phyloP scores from a whole-genome alignment of 805 yeast species.

The Alloascoidea hylecoeti region DNA sequence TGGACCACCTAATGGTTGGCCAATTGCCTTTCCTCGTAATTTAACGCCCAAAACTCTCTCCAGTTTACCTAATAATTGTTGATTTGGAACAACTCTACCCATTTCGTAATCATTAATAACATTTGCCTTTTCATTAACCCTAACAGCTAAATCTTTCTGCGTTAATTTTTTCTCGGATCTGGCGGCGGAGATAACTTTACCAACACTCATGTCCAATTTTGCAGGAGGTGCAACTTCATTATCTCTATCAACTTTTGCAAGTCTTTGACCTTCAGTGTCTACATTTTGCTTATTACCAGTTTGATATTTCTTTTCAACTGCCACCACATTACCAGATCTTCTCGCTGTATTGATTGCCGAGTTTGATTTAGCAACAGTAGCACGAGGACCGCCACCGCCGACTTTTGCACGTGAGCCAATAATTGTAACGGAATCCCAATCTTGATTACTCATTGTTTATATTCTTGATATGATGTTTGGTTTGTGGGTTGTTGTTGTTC shows the following conservation, averaged over 20 bases:
- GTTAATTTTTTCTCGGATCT: slow-evolving; percentile 82
- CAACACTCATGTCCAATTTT: slow-evolving; percentile 73
- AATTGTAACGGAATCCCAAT: slow-evolving; percentile 86
- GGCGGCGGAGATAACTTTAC: slow-evolving; percentile 73
- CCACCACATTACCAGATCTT: slow-evolving; percentile 77
- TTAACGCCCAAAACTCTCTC: slow-evolving; percentile 92
- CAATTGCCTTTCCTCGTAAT: slow-evolving; percentile 91
- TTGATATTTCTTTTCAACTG: slow-evolving; percentile 89
- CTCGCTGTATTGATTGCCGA: slow-evolving; percentile 86
- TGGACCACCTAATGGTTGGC: slow-evolving; percentile 56
- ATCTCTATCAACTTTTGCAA: slow-evolving; percentile 85
- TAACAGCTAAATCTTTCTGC: slow-evolving; percentile 94
- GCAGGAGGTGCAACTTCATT: slow-evolving; percentile 90
- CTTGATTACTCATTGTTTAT: slow-evolving; percentile 21
- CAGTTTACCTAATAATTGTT: slow-evolving; percentile 81
- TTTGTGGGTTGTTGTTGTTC: no score
- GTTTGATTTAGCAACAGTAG: slow-evolving; percentile 64
- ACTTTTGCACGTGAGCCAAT: slow-evolving; percentile 83
- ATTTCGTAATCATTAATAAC: slow-evolving; percentile 94
- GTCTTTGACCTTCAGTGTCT: slow-evolving; percentile 86
- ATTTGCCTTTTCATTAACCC: slow-evolving; percentile 90
- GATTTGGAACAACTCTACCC: slow-evolving; percentile 93
- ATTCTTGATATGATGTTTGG: no score
- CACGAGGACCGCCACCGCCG: slow-evolving; percentile 82
- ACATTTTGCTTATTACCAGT: slow-evolving; percentile 39